Evolutionary conservation across 2,329 filamentous ascomycete genomes (phyloP).

Genomic region (Alternaria viburni): DNA sequence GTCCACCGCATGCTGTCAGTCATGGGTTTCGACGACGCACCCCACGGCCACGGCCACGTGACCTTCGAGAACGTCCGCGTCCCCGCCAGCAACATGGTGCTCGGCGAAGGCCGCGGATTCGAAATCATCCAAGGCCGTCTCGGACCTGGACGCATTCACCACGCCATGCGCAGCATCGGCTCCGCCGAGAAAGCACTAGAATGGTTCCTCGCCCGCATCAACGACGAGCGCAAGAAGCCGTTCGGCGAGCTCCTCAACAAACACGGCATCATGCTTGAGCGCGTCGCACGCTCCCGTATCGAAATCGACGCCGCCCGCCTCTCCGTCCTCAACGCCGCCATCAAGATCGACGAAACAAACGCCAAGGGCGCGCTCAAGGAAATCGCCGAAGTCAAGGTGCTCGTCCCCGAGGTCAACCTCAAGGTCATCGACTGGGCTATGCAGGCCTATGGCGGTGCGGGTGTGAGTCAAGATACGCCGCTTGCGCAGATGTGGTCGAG

Average conservation of each 20-base stretch:
- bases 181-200: constrained; percentile 90
- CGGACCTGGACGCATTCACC: constrained; percentile 94
- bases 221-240: constrained; percentile 87
- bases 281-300: constrained; percentile 88
- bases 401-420: constrained; percentile 81
- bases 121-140: constrained; percentile 98
- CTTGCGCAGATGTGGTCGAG: constrained; percentile 77
- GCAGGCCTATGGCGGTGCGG: constrained; percentile 88
- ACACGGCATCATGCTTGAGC: constrained; percentile 94
- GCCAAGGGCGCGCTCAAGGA: constrained; percentile 90
- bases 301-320: constrained; percentile 93
- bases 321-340: constrained; percentile 89
- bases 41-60: constrained; percentile 95
- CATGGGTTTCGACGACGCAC: constrained; percentile 97
- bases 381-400: constrained; percentile 93
- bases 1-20: constrained; percentile 92
- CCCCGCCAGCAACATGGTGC: constrained; percentile 80
- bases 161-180: constrained; percentile 94
- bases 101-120: constrained; percentile 92
- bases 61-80: constrained; percentile 89
- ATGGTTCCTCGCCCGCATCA: constrained; percentile 92
- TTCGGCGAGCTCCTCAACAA: constrained; percentile 87
- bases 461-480: constrained; percentile 93
- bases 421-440: constrained; percentile 93
- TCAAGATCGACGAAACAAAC: constrained; percentile 88